Conservation (phyloP, 495 filamentous ascomycete genomes). For the Penicillium mononematosum region DNA sequence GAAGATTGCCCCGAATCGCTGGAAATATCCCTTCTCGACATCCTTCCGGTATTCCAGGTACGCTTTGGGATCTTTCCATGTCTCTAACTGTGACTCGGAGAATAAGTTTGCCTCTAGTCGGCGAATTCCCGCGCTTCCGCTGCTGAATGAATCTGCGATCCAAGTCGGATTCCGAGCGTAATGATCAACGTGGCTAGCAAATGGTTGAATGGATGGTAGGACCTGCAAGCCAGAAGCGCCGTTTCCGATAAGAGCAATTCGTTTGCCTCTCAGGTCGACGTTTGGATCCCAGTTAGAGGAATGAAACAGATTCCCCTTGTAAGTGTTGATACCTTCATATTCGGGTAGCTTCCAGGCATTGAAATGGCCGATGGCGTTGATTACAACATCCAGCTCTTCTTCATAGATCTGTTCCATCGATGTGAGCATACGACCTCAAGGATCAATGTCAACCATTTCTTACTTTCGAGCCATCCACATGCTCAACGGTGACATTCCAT, state of each 20-base stretch:
- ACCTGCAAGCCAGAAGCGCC: constrained; percentile 58
- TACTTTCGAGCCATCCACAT: constrained; percentile 38
- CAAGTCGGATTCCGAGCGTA: constrained; percentile 67
- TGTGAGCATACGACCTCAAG: constrained; percentile 1
- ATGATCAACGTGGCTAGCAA: constrained; percentile 58
- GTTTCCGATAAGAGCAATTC: constrained; percentile 61
- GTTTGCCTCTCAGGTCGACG: constrained; percentile 50
- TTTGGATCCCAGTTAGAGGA: constrained; percentile 54
- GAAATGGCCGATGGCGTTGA: constrained; percentile 59
- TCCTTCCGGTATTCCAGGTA: constrained; percentile 52
- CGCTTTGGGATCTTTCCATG: constrained; percentile 46
- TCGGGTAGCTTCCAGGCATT: constrained; percentile 55
- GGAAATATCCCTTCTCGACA: constrained; percentile 57
- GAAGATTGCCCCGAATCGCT: constrained; percentile 55
- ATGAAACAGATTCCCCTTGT: constrained; percentile 51
- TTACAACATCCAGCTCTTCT: constrained; percentile 56
- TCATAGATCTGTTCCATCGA: constrained; percentile 42
- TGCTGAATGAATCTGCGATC: constrained; percentile 59
- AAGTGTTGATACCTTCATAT: constrained; percentile 50
- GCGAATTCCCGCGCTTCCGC: constrained; percentile 33
- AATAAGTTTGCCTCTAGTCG: constrained; percentile 50
- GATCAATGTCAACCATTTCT: not conserved
- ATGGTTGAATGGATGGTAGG: constrained; percentile 55
- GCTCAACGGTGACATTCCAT: constrained; percentile 50
- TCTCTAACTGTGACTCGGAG: constrained; percentile 47